Percentiles rank a stretch among this genome's conserved stretches.
These are phyloP conservation scores for Corynespora cassiicola DNA, from an alignment of 2,329 filamentous ascomycete genomes.

Conservation along the genomic window DNA sequence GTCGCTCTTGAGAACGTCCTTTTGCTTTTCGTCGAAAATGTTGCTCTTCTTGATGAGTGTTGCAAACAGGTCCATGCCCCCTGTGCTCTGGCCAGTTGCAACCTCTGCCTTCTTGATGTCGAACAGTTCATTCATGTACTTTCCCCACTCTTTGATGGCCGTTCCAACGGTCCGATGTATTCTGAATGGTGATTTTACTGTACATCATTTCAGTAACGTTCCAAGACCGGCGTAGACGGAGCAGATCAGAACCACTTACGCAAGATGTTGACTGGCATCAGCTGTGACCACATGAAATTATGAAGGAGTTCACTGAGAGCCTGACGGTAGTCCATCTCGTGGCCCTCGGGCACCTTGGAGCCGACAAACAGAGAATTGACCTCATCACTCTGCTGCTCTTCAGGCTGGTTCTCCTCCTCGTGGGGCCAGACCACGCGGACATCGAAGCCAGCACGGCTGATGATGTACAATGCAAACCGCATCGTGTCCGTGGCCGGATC, in stretches of 20 bases:
- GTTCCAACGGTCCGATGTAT: conserved; percentile 59
- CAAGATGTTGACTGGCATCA: conserved; percentile 66
- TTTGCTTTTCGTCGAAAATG: conserved; percentile 42
- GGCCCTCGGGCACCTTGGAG: conserved; percentile 37
- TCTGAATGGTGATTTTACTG: conserved; percentile 49
- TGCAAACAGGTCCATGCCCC: conserved; percentile 64
- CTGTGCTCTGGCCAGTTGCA: conserved; percentile 39
- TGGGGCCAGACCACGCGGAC: conserved; percentile 64
- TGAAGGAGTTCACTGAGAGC: conserved; percentile 68
- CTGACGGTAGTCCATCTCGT: conserved; percentile 68
- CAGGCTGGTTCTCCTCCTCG: conserved; percentile 54
- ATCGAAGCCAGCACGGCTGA: conserved; percentile 76
- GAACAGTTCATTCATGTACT: conserved; percentile 75
- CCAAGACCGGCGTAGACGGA: not conserved
- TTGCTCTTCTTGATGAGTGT: conserved; percentile 43
- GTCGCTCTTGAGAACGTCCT: conserved; percentile 52
- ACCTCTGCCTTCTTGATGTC: conserved; percentile 63
- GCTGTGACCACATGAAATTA: conserved; percentile 66
- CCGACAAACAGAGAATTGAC: conserved; percentile 40
- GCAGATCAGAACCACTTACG: conserved; percentile 52
- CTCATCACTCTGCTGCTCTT: conserved; percentile 22
- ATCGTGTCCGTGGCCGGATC: conserved; percentile 71
- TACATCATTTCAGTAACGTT: no score
- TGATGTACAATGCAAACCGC: conserved; percentile 65
- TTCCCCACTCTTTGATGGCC: conserved; percentile 68